Evolutionary conservation across 2,329 filamentous ascomycete species (phyloP).

Genomic region (Aspergillus amoenus): DNA sequence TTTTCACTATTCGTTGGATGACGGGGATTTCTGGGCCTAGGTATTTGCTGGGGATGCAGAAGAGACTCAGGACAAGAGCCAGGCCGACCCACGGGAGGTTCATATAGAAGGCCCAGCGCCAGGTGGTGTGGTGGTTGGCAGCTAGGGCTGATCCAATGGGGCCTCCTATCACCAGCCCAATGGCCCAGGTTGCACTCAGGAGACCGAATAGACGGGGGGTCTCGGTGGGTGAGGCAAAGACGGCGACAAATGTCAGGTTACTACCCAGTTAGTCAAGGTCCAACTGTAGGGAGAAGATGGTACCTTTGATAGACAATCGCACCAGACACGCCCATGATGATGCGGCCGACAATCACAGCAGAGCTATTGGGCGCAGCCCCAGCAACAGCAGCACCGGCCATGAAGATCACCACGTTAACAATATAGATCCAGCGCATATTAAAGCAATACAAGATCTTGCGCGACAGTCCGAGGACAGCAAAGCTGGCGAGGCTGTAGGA

Average conservation of each 20-base stretch:
- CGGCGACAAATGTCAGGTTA: constrained; percentile 5
- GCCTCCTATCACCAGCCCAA: constrained; percentile 14
- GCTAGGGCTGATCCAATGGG: constrained; percentile 7
- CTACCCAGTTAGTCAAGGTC: background rate
- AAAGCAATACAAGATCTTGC: constrained; percentile 23
- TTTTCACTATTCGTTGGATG: constrained; percentile 25
- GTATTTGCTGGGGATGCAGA: constrained; percentile 39
- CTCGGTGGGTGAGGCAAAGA: background rate
- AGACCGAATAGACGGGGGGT: constrained; percentile 4
- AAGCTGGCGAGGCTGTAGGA: constrained; percentile 15
- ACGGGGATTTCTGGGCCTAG: constrained; percentile 22
- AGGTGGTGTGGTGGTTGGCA: constrained; percentile 19
- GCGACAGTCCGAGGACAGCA: constrained; percentile 18
- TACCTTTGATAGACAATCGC: constrained; percentile 27
- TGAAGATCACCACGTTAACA: constrained; percentile 21
- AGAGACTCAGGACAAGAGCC: constrained; percentile 46
- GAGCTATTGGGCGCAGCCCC: constrained; percentile 45
- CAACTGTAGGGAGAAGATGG: background rate
- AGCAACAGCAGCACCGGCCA: constrained; percentile 35
- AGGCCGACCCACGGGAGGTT: constrained; percentile 53
- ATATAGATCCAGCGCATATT: constrained; percentile 46
- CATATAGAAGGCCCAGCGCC: constrained; percentile 54
- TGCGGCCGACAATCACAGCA: constrained; percentile 47
- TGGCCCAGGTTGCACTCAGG: constrained; percentile 5
- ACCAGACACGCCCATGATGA: constrained; percentile 30